phyloP scores from a whole-genome alignment of 257 asterid species.

The Solanum sitiens region DNA sequence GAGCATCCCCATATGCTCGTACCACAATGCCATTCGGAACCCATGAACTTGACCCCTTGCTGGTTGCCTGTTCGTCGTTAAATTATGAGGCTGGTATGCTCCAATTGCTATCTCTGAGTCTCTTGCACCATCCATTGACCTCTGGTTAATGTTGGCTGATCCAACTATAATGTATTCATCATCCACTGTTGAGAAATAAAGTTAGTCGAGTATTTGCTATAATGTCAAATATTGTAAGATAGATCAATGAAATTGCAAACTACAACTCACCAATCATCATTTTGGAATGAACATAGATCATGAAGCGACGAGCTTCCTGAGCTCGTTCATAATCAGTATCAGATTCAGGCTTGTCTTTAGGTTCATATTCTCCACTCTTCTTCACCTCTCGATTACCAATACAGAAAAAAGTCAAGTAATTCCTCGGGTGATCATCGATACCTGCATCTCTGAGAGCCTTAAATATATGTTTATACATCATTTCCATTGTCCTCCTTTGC shows the following conservation, averaged over 20 bases:
- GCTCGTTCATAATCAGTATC: constrained; percentile 58
- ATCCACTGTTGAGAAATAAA: constrained; percentile 42
- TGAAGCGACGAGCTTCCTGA: constrained; percentile 79
- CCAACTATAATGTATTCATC: constrained; percentile 87
- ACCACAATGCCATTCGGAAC: constrained; percentile 81
- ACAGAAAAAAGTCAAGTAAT: constrained; percentile 72
- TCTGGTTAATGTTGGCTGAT: constrained; percentile 89
- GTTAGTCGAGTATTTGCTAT: not conserved
- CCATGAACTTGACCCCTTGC: constrained; percentile 89
- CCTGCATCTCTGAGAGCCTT: constrained; percentile 57
- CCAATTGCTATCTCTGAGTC: constrained; percentile 91
- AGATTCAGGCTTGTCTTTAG: constrained; percentile 59
- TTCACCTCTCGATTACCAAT: constrained; percentile 72
- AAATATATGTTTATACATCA: constrained; percentile 72
- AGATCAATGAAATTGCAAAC: not conserved
- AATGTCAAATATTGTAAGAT: not conserved
- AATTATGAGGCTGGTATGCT: constrained; percentile 69
- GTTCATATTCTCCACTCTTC: constrained; percentile 68
- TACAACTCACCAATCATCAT: constrained; percentile 67
- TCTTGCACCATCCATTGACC: constrained; percentile 90
- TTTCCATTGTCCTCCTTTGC: constrained; percentile 76
- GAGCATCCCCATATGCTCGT: constrained; percentile 84
- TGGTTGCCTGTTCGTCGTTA: constrained; percentile 28
- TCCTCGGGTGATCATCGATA: constrained; percentile 61
- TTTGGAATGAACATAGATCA: constrained; percentile 90